Conservation (phyloP, 2,329 filamentous ascomycete genomes). For the Colletotrichum liaoningense region DNA sequence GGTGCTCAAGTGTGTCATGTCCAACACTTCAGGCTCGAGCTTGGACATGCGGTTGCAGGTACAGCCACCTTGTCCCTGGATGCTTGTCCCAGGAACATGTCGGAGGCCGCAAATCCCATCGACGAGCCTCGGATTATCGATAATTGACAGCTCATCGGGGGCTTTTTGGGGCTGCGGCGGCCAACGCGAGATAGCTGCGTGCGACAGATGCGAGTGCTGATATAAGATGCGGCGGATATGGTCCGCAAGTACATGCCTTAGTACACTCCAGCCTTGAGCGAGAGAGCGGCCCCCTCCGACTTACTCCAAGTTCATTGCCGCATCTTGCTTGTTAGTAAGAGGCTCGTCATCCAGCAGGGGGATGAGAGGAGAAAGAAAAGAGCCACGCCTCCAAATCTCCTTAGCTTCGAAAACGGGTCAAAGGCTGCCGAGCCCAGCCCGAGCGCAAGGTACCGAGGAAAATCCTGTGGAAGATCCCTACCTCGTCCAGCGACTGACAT, state of each 20-base stretch:
- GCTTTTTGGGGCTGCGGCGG: constrained; percentile 7
- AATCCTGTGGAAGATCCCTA: constrained; percentile 6
- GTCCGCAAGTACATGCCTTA: neutral
- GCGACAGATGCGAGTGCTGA: constrained; percentile 25
- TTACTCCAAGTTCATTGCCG: neutral
- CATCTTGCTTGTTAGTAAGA: constrained; percentile 13
- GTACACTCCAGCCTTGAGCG: neutral
- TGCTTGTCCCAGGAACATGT: neutral
- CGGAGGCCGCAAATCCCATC: neutral
- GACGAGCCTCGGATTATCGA: neutral
- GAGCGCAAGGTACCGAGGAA: constrained; percentile 1
- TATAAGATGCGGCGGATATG: constrained; percentile 4
- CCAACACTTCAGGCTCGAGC: neutral
- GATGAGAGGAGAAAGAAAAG: constrained; percentile 36
- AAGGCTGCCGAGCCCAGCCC: constrained; percentile 23
- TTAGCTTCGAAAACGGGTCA: constrained; percentile 48
- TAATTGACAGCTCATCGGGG: constrained; percentile 30
- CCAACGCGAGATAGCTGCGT: constrained; percentile 28
- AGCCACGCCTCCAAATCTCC: constrained; percentile 50
- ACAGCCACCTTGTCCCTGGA: neutral
- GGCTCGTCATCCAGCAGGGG: constrained; percentile 11
- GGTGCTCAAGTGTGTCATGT: constrained; percentile 21
- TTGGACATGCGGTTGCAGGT: neutral
- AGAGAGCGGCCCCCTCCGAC: neutral
- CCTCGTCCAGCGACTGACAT: neutral